phyloP scores from a whole-genome alignment of 495 filamentous ascomycete genomes.

The Lophiotrema nucula region DNA sequence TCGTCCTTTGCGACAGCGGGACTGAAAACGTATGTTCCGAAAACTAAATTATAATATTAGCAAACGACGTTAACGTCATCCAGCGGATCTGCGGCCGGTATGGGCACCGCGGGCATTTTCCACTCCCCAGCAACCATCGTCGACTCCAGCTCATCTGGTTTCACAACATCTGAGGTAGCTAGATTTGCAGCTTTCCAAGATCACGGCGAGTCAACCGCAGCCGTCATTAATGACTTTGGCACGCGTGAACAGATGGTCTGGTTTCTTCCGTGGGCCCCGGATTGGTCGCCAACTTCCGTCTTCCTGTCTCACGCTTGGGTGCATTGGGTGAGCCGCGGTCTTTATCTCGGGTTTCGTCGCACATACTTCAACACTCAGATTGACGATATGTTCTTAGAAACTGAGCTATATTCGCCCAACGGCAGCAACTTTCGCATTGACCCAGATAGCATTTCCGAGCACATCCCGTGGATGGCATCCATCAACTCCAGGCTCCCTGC shows the following conservation, averaged over 20 bases:
- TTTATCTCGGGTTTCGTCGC: conserved; percentile 56
- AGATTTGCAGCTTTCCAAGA: neutral
- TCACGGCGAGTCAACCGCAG: conserved; percentile 44
- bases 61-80: too few species aligned
- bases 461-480: conserved; percentile 49
- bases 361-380: conserved; percentile 60
- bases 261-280: conserved; percentile 54
- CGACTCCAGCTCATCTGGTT: too few species aligned
- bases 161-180: conserved; percentile 54
- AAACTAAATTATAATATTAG: too few species aligned
- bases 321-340: conserved; percentile 58
- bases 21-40: neutral
- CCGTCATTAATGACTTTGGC: conserved; percentile 59
- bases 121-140: conserved; percentile 59
- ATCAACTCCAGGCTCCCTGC: conserved; percentile 55
- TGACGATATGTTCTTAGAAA: conserved; percentile 61
- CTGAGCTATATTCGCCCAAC: conserved; percentile 56
- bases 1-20: neutral
- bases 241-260: conserved; percentile 62
- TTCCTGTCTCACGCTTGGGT: conserved; percentile 63
- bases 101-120: conserved; percentile 54
- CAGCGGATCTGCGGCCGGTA: too few species aligned
- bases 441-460: conserved; percentile 49
- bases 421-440: conserved; percentile 50
- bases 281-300: conserved; percentile 54